Percentiles rank a stretch among this genome's conserved stretches.
Conservation (phyloP, 164 flowering plant genomes). For the Tinospora cordifolia region DNA sequence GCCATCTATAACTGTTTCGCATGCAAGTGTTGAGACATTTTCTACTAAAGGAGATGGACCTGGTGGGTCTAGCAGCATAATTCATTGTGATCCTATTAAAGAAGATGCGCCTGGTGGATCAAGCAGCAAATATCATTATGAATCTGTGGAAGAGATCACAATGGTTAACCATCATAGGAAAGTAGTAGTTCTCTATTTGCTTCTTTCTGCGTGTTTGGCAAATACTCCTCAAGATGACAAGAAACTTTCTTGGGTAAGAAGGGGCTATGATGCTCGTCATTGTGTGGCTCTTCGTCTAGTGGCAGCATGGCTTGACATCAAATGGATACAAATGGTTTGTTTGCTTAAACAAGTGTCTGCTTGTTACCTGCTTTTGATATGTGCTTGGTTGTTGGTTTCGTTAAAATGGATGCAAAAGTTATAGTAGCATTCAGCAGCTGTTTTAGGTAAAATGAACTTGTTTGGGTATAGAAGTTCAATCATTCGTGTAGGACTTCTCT, state of each 20-base stretch:
- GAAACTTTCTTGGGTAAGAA: constrained; percentile 41
- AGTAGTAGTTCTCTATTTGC: constrained; percentile 69
- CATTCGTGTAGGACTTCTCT: too few species aligned
- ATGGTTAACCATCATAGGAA: constrained; percentile 57
- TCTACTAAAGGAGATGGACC: constrained; percentile 17
- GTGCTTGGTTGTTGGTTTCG: constrained; percentile 8
- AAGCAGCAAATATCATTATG: constrained; percentile 26
- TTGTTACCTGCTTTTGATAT: not conserved
- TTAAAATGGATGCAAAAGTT: not conserved
- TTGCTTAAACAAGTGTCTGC: constrained; percentile 12
- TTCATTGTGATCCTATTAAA: constrained; percentile 39
- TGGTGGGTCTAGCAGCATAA: constrained; percentile 20
- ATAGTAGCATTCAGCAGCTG: not conserved
- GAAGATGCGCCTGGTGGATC: constrained; percentile 32
- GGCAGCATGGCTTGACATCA: constrained; percentile 81
- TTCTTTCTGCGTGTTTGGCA: constrained; percentile 92
- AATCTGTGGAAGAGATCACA: constrained; percentile 44
- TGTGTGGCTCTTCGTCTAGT: constrained; percentile 83
- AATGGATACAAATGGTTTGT: constrained; percentile 87
- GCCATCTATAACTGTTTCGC: constrained; percentile 13
- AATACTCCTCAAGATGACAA: constrained; percentile 41
- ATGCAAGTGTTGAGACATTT: constrained; percentile 9
- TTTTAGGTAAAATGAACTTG: not conserved
- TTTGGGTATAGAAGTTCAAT: too few species aligned
- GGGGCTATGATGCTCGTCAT: constrained; percentile 95